A percentile compares a stretch with the other conserved stretches of the same genome.
These are phyloP conservation scores for Thymus mandschuricus DNA, from an alignment of 257 asterid genomes.

Conservation along the genomic window DNA sequence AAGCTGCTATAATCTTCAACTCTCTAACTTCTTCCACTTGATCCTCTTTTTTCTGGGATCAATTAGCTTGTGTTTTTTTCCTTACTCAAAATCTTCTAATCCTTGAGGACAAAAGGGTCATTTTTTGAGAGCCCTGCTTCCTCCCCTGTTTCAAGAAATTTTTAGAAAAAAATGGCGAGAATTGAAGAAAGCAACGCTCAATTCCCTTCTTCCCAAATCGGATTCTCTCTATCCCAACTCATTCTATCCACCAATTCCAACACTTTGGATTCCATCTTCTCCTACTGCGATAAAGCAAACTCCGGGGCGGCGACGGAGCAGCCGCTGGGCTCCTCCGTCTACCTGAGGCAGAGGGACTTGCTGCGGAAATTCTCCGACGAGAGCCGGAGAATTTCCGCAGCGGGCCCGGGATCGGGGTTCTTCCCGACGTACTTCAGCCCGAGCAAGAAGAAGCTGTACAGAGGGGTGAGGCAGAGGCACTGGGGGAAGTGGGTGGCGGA, in stretches of 20 bases:
- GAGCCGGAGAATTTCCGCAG: constrained; percentile 29
- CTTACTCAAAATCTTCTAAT: constrained; percentile 1
- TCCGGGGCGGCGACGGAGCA: constrained; percentile 30
- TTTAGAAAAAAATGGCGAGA: constrained; percentile 39
- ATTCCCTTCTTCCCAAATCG: constrained; percentile 35
- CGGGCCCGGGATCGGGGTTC: constrained; percentile 14
- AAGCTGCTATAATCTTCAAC: no score
- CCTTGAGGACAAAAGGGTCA: constrained; percentile 32
- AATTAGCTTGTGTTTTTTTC: neutral
- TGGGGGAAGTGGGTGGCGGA: constrained; percentile 99
- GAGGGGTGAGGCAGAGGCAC: constrained; percentile 98
- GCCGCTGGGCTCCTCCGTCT: constrained; percentile 77
- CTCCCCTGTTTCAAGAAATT: constrained; percentile 8
- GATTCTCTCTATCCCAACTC: constrained; percentile 64
- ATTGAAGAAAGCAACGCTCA: constrained; percentile 37
- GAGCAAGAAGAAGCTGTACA: constrained; percentile 76
- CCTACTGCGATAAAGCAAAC: constrained; percentile 48
- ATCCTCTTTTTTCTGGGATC: constrained; percentile 31
- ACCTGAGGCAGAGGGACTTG: constrained; percentile 63
- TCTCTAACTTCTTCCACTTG: neutral
- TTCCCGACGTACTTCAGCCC: constrained; percentile 44
- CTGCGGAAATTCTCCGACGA: constrained; percentile 55
- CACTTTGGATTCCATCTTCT: constrained; percentile 82
- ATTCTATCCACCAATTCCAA: constrained; percentile 67
- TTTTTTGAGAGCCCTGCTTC: constrained; percentile 15